A percentile compares a stretch with the other conserved stretches of the same genome.
These are phyloP conservation scores for Stygiomarasmius scandens DNA, from an alignment of 1,284 basidiomycete genomes.

Conservation along the genomic window DNA sequence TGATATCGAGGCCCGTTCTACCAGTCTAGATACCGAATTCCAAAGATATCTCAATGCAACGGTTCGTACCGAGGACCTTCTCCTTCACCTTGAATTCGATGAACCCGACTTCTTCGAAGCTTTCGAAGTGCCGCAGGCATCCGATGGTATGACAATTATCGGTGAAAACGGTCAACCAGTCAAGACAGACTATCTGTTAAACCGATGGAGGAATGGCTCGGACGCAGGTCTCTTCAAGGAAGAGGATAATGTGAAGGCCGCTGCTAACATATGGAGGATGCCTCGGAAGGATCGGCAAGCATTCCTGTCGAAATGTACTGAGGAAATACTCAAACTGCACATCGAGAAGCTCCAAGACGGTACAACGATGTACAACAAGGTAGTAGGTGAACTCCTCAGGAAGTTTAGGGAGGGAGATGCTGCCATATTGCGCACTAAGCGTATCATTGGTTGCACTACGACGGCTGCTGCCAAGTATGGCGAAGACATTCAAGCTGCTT, in stretches of 20 bases:
- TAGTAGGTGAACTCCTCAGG: constrained; percentile 37
- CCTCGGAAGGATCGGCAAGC: constrained; percentile 31
- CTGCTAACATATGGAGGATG: constrained; percentile 49
- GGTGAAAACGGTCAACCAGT: constrained; percentile 41
- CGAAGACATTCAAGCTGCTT: constrained; percentile 44
- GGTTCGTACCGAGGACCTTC: constrained; percentile 31
- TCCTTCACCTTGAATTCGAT: constrained; percentile 49
- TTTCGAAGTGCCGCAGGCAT: constrained; percentile 44
- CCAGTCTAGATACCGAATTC: constrained; percentile 35
- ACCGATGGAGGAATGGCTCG: constrained; percentile 46
- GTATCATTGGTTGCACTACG: constrained; percentile 69
- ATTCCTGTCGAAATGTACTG: constrained; percentile 42
- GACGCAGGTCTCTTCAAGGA: constrained; percentile 45
- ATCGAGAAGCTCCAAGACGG: constrained; percentile 37
- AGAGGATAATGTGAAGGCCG: constrained; percentile 26
- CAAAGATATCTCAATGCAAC: constrained; percentile 28
- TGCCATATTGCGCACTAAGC: constrained; percentile 44
- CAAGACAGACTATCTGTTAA: constrained; percentile 42
- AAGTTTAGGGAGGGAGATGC: constrained; percentile 40
- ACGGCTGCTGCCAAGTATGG: constrained; percentile 67
- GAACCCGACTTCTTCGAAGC: constrained; percentile 46
- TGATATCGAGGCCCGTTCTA: constrained; percentile 23
- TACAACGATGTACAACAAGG: constrained; percentile 45
- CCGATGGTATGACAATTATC: constrained; percentile 46
- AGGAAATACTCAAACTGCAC: constrained; percentile 38